A percentile compares a stretch with the other conserved stretches of the same genome.
These are phyloP conservation scores for Omphalotus guepiniiformis DNA, from an alignment of 768 basidiomycete genomes.

Conservation along the genomic window DNA sequence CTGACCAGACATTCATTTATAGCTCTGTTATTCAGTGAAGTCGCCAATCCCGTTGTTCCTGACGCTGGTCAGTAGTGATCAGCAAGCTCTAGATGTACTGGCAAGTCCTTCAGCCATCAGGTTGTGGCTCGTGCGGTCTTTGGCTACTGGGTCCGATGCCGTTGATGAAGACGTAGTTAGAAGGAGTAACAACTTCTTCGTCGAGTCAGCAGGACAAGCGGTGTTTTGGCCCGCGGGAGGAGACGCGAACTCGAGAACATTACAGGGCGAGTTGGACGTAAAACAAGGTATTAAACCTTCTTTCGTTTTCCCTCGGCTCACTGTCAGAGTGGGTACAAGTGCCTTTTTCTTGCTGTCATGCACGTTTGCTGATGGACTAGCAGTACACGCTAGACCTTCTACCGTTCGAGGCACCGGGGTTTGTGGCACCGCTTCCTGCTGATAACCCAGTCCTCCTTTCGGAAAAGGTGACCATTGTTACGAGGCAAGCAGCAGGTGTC, in stretches of 20 bases:
- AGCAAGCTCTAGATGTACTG: constrained; percentile 47
- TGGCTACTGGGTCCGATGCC: constrained; percentile 46
- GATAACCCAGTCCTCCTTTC: constrained; percentile 3
- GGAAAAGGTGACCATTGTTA: constrained; percentile 1
- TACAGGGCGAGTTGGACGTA: constrained; percentile 52
- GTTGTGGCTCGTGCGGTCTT: constrained; percentile 41
- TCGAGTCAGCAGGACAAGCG: constrained; percentile 35
- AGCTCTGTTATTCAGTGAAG: constrained; percentile 50
- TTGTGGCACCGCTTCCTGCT: constrained; percentile 10
- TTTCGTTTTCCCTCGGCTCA: constrained; percentile 31
- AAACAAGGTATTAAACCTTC: constrained; percentile 38
- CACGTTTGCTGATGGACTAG: background rate
- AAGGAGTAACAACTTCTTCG: constrained; percentile 45
- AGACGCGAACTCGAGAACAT: constrained; percentile 27
- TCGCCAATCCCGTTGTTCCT: constrained; percentile 47
- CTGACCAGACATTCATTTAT: background rate
- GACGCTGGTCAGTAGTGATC: constrained; percentile 39
- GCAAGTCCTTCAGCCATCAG: constrained; percentile 34
- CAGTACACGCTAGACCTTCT: constrained; percentile 35
- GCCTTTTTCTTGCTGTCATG: background rate
- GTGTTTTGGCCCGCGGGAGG: constrained; percentile 46
- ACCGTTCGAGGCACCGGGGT: constrained; percentile 31
- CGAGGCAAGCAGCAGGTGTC: constrained; percentile 35
- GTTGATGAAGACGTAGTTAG: constrained; percentile 26
- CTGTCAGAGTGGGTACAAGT: background rate